phyloP scores from a whole-genome alignment of 345 rosid genomes.

The Clarkia xantiana region DNA sequence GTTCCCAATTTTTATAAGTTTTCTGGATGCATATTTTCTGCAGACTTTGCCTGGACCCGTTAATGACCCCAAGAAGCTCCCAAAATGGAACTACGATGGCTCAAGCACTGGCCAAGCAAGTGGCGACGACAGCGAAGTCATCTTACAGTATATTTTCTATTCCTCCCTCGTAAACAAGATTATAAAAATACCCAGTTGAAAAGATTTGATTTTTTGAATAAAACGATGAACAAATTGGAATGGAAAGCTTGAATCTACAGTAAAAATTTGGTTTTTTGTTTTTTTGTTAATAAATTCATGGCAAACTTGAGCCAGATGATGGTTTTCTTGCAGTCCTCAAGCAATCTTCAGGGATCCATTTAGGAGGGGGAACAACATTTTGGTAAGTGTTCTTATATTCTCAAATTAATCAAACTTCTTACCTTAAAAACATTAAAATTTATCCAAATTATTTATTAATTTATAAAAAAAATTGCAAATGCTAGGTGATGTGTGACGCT shows the following conservation, averaged over 20 bases:
- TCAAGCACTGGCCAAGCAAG: constrained; percentile 24
- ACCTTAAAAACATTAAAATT: constrained; percentile 2
- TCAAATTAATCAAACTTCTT: background rate
- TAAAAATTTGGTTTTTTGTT: too few relatives aligned
- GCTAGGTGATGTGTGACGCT: constrained; percentile 20
- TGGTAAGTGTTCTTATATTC: constrained; percentile 9
- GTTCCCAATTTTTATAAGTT: too few relatives aligned
- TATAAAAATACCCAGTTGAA: too few relatives aligned
- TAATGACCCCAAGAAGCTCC: constrained; percentile 16
- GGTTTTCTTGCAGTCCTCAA: constrained; percentile 12
- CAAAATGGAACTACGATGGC: constrained; percentile 25
- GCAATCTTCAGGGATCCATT: constrained; percentile 23
- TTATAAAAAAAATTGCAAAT: background rate
- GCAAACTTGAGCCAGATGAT: too few relatives aligned
- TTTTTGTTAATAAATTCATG: too few relatives aligned
- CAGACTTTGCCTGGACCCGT: constrained; percentile 21
- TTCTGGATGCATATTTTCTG: background rate
- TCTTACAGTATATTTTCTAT: constrained; percentile 11
- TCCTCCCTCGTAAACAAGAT: background rate
- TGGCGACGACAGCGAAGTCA: constrained; percentile 25
- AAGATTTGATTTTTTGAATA: too few relatives aligned
- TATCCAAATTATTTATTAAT: background rate
- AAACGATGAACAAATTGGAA: too few relatives aligned
- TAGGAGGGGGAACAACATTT: constrained; percentile 22
- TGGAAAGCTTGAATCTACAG: too few relatives aligned